Percentiles rank a stretch among this genome's conserved stretches.
Conservation (phyloP, 1,284 basidiomycete species). For the Boletus sp. region DNA sequence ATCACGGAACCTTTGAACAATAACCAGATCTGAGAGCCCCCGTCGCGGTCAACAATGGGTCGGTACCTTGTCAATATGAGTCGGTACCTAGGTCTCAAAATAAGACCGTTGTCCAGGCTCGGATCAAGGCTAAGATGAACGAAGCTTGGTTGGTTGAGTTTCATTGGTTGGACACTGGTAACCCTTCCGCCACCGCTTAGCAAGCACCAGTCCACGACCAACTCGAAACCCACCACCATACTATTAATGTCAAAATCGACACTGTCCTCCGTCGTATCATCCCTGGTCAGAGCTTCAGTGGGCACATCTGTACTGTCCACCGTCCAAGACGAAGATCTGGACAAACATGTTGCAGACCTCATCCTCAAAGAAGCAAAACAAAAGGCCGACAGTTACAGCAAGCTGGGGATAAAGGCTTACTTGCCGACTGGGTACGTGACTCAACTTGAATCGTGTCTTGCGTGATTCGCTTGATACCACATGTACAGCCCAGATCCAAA, state of each 20-base stretch:
- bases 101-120: not conserved
- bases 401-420: constrained; percentile 71
- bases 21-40: constrained; percentile 8
- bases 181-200: constrained; percentile 9
- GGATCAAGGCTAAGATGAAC: not conserved
- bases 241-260: constrained; percentile 39
- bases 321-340: constrained; percentile 83
- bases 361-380: constrained; percentile 89
- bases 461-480: constrained; percentile 2
- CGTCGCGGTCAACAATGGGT: not conserved
- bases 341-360: constrained; percentile 86
- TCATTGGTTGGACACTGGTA: no score
- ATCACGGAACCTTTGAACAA: constrained; percentile 20
- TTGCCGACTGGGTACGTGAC: constrained; percentile 49
- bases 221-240: constrained; percentile 10
- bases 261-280: constrained; percentile 84
- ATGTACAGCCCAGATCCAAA: constrained; percentile 51
- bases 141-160: no score
- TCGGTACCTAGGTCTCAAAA: constrained; percentile 7
- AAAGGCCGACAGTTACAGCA: constrained; percentile 75
- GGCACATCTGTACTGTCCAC: constrained; percentile 65
- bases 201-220: constrained; percentile 23
- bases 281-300: constrained; percentile 81
- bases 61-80: no score
- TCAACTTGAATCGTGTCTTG: not conserved